These are phyloP conservation scores for Echinochloa phyllopogon DNA, from an alignment of 176 grass and related monocot species.

Conservation along the genomic window DNA sequence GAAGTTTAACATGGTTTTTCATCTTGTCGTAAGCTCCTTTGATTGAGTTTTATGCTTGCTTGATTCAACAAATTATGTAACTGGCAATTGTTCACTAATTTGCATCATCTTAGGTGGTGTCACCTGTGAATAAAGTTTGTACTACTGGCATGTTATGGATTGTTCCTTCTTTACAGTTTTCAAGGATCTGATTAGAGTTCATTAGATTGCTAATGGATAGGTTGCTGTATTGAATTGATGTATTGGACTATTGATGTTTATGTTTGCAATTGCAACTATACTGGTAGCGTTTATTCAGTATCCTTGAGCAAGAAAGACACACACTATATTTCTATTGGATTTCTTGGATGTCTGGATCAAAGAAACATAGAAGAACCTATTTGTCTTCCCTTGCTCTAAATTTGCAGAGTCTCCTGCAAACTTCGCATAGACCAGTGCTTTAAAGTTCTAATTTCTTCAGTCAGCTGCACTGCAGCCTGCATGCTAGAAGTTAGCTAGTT, in stretches of 20 bases:
- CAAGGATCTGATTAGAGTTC: neutral
- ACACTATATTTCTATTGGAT: neutral
- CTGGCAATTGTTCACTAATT: neutral
- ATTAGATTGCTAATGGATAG: neutral
- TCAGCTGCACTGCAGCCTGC: neutral
- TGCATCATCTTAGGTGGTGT: neutral
- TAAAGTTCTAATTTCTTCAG: neutral
- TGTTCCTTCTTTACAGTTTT: neutral
- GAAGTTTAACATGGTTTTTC: neutral
- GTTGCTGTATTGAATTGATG: neutral
- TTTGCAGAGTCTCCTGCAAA: neutral
- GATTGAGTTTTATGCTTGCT: neutral
- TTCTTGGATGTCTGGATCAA: constrained; percentile 2
- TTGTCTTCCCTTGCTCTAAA: neutral
- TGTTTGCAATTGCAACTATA: constrained; percentile 9
- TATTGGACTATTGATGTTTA: neutral
- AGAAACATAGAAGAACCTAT: neutral
- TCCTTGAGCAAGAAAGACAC: neutral
- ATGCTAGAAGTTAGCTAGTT: neutral
- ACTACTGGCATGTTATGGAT: constrained; percentile 4
- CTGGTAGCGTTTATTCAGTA: neutral
- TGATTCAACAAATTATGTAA: neutral
- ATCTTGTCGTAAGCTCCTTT: neutral
- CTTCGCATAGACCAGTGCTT: neutral
- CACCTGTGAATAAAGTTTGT: neutral